Base-by-base conservation (phyloP, 805 yeast species). In the Metschnikowia orientalis region DNA sequence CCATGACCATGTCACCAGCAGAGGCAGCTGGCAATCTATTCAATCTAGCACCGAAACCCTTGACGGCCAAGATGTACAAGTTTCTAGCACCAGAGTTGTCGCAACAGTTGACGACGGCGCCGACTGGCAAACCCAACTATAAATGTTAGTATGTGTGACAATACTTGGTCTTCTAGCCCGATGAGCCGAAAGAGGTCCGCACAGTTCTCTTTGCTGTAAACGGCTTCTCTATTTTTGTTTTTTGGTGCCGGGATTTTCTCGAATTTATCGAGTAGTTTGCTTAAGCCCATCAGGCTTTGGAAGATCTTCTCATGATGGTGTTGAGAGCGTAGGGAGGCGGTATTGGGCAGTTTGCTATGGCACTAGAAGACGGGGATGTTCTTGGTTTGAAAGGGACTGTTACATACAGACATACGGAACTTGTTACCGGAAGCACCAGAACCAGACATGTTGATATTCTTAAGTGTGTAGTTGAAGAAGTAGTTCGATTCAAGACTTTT, bases 21-120 rank as follows among this genome's bases (percentile, higher is more conserved):
- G 97, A 88, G 59, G 97, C 98, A 65, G 98, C 98, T 71, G 99
- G 99, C 62, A 92, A 83, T 82, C 98, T 92, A 90, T 90, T 94
- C 69, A 92, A 83, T 83, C 97, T 89, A 59, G 98, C 97, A 81
- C 98, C 98, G 68, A 77, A 71, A 67, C 97, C 97, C 79, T 90
- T 92, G 67, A 92, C 99, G 77, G 99, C 90, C 67, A 92, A 74
- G 77, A 92, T 80, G 83, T 88, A 86, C 64, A 92, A 82, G 86
- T 89, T 90, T 80, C 97, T 89, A 64, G 98, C 99, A 80, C 99
- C 99, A 62, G 94, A 77, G 95, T 92, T 92, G 73, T 92, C 99
- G 75, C 94, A 89, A 79, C 99, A 92, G 89, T 94, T 94, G 78
- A 92, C 82, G 72, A 92, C 87, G 73, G 99, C 99, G 74, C 97